These are phyloP conservation scores for Plasmodium relictum DNA, from an alignment of 169 alveolate genomes.

Conservation along the genomic window DNA sequence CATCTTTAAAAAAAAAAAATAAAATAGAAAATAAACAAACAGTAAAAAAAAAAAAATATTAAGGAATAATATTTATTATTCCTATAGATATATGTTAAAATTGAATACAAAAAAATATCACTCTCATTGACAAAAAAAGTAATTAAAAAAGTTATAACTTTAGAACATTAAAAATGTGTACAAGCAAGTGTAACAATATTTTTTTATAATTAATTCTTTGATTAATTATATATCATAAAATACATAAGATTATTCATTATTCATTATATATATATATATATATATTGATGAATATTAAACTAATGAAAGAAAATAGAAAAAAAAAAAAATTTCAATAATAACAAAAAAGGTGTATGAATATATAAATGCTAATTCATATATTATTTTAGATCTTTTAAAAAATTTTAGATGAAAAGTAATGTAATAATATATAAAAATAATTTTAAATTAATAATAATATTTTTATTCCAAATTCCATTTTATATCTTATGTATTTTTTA, in stretches of 20 bases:
- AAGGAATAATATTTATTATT: not conserved
- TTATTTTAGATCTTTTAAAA: too few relatives aligned
- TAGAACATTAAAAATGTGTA: too few relatives aligned
- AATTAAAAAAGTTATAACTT: too few relatives aligned
- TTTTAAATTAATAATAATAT: not conserved
- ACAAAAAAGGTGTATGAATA: not conserved
- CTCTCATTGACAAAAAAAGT: not conserved
- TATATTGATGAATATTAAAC: not conserved
- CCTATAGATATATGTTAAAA: not conserved
- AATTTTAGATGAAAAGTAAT: not conserved
- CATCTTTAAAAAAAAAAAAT: not conserved
- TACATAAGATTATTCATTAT: not conserved
- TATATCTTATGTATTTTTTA: not conserved
- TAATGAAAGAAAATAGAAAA: not conserved
- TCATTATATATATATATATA: not conserved
- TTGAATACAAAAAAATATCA: not conserved
- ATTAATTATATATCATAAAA: too few relatives aligned
- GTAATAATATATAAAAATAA: not conserved
- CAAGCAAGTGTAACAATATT: too few relatives aligned
- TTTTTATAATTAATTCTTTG: too few relatives aligned
- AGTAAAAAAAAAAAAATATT: not conserved
- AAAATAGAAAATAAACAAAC: slow-evolving; percentile 1
- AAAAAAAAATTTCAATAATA: not conserved
- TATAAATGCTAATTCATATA: not conserved
- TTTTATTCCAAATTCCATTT: slow-evolving; percentile 5